Evolutionary conservation across 108 stramenopile species (phyloP), one percentile per base, ranked within the genome.

Genomic region (Stephanodiscus triporus): DNA sequence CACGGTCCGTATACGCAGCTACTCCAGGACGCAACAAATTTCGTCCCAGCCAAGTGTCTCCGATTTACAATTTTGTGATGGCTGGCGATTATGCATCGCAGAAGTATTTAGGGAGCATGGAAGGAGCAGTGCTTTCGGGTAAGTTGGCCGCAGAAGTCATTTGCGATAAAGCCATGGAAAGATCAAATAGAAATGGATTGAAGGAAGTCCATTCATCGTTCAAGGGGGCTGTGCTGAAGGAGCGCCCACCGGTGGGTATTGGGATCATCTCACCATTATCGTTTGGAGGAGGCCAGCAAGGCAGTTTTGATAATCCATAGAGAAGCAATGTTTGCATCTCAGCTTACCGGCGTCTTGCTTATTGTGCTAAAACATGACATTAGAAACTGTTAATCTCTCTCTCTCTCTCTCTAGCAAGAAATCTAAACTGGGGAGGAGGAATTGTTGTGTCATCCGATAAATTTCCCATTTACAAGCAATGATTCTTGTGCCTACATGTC

Each of bases 91-190:
- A 62, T 66, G 77, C 73, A 20, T 55, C 68, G 43, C 87, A 87
- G 64, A 87, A 87, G 75, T 91, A 86, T 66, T 53, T 91, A 48
- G 91, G 87, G 0, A 83, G 81, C 26, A 91, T 91, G 91, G 91
- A 91, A 71, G 91, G 91, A 0, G 90, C 90, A 16, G 81, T 85
- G 8, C 53, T 83, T 9, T 70, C 64, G 10, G 89, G 89, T 0
- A 88, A 91, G 54, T 61, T 91, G 38, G 88, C 88, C 13, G 89
- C 89, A 10, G 78, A 87, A 74, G 86, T 85, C 14, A 62, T 91
- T 47, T 75, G 74, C 51, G 69, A 81, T 64, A 68, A 70, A 64
- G 24, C 37, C 17, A 50, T 63, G 34, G 73, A 63, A 17, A 76
- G 70, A 50, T 49, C 34, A 11, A 63, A 74, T 34, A 70, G 50